phyloP scores from a whole-genome alignment of 2,329 filamentous ascomycete genomes.

The Pseudogymnoascus sp. region DNA sequence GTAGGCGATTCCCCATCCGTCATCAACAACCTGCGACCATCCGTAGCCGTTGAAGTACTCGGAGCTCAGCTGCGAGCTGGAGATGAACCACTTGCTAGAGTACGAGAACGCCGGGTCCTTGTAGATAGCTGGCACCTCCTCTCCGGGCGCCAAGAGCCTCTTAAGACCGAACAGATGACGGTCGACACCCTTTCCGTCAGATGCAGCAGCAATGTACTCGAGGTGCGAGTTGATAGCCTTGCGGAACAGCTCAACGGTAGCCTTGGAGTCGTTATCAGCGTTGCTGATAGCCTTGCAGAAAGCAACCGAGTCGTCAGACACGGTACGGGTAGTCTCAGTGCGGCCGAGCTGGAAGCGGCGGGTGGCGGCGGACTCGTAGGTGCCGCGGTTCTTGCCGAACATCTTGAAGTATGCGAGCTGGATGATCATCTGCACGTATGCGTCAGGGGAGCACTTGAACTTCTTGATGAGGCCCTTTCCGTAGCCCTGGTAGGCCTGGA shows the following conservation, averaged over 20 bases:
- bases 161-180: conserved; percentile 96
- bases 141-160: conserved; percentile 72
- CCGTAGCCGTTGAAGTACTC: conserved; percentile 99
- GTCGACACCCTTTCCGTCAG: conserved; percentile 89
- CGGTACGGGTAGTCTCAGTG: conserved; percentile 89
- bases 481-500: conserved; percentile 95
- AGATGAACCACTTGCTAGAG: conserved; percentile 82
- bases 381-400: conserved; percentile 95
- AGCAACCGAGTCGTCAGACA: conserved; percentile 83
- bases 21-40: conserved; percentile 96
- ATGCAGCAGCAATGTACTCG: conserved; percentile 84
- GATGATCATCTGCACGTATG: conserved; percentile 97
- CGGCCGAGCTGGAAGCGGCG: conserved; percentile 93
- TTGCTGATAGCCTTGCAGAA: conserved; percentile 88
- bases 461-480: conserved; percentile 99
- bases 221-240: conserved; percentile 74
- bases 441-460: conserved; percentile 96
- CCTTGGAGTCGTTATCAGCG: conserved; percentile 51
- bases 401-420: conserved; percentile 98
- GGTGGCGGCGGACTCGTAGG: conserved; percentile 93
- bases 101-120: conserved; percentile 80
- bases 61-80: conserved; percentile 79
- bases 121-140: conserved; percentile 76
- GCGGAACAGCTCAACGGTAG: conserved; percentile 68
- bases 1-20: conserved; percentile 94